Evolutionary conservation across 78 protist species (phyloP), one percentile per base, ranked within the genome.

Genomic region (Guillardia theta): DNA sequence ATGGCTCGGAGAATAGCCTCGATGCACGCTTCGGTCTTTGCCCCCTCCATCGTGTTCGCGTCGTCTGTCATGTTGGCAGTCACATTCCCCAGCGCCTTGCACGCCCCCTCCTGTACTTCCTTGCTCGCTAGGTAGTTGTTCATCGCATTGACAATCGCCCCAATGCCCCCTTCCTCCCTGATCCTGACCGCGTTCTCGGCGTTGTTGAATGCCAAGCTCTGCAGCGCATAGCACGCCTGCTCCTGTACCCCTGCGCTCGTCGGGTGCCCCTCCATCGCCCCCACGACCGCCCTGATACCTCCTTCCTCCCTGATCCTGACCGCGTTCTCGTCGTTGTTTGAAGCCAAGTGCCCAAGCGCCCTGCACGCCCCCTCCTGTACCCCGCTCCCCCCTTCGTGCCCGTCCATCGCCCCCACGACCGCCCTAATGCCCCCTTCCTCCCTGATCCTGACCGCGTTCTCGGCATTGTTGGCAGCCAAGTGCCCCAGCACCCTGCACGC

Each of bases 291-390:
- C 50, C 10, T 30, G 30, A 18, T 53, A 24, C 27, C 70, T 24
- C 70, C 70, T 8, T 24, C 50, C 18, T 18, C 50, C 36, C 33
- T 53, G 36, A 30, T 24, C 18, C 37, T 53, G 62, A 53, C 46
- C 33, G 62, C 90, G 58, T 53, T 53, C 90, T 88, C 30, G 41
- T 48, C 93, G 41, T 8, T 64, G 30, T 88, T 15, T 41, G 4
- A 37, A 24, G 93, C 93, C 53, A 88, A 43, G 93, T 88, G 46
- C 76, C 93, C 41, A 1, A 88, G 93, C 21, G 64, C 5, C 33
- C 93, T 64, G 19, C 47, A 21, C 64, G 64, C 93, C 53, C 48
- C 76, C 64, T 88, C 93, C 93, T 88, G 93, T 64, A 88, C 93
- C n/a, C 76, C 46, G 22, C 48, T 45, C 9, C 24, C 54, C 39